Evolutionary conservation across 805 yeast genomes (phyloP).

Genomic region (Starmerella sp.): DNA sequence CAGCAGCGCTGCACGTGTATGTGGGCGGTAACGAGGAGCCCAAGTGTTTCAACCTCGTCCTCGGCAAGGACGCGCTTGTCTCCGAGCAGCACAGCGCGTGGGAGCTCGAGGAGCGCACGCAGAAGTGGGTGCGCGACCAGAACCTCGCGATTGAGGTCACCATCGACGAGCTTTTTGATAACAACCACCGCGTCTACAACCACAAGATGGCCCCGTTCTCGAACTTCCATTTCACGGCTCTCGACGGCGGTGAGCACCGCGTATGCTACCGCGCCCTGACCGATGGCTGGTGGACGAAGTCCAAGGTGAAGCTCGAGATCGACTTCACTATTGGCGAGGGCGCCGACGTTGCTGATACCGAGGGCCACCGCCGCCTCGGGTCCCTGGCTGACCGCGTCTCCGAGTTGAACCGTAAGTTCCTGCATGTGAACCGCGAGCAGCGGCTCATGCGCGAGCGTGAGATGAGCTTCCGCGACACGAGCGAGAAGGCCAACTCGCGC

Average conservation of each 20-base stretch:
- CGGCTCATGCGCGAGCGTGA: constrained; percentile 52
- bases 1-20: constrained; percentile 60
- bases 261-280: constrained; percentile 58
- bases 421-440: constrained; percentile 55
- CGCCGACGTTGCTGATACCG: constrained; percentile 46
- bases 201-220: constrained; percentile 54
- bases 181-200: constrained; percentile 61
- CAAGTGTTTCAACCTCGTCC: constrained; percentile 74
- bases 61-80: constrained; percentile 66
- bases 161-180: constrained; percentile 74
- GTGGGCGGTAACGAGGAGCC: constrained; percentile 57
- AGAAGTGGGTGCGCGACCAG: constrained; percentile 43
- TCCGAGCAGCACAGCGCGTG: constrained; percentile 62
- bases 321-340: constrained; percentile 63
- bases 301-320: constrained; percentile 55
- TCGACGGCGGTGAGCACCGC: constrained; percentile 75
- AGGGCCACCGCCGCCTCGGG: constrained; percentile 43
- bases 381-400: constrained; percentile 46
- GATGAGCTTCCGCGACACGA: constrained; percentile 60
- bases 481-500: constrained; percentile 62
- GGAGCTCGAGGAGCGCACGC: constrained; percentile 42
- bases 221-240: constrained; percentile 69
- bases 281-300: constrained; percentile 52
- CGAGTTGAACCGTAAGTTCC: constrained; percentile 46
- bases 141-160: constrained; percentile 50